Evolutionary conservation across 805 yeast species (phyloP).

Genomic region (Metschnikowia drakensbergensis): DNA sequence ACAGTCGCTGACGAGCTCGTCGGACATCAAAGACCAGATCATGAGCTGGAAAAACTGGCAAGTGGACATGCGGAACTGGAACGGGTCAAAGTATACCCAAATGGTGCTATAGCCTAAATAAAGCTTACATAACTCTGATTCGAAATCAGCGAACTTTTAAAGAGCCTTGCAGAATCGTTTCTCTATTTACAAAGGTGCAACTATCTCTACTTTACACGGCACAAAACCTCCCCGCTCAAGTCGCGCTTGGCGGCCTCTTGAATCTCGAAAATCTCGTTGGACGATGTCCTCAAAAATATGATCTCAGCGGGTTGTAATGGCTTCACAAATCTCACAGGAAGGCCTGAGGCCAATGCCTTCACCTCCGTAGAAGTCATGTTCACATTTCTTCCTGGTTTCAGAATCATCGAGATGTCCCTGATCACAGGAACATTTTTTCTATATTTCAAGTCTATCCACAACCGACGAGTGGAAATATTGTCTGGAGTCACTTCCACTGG

Average conservation of each 20-base stretch:
- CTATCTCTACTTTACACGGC: slow-evolving; percentile 55
- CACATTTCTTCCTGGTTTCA: slow-evolving; percentile 81
- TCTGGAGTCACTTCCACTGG: slow-evolving; percentile 81
- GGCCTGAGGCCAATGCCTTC: slow-evolving; percentile 70
- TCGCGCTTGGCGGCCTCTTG: slow-evolving; percentile 81
- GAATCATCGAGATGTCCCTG: slow-evolving; percentile 63
- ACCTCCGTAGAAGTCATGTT: slow-evolving; percentile 60
- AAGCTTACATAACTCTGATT: background rate
- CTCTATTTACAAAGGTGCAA: slow-evolving; percentile 10
- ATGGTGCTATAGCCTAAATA: slow-evolving; percentile 21
- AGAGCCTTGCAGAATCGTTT: background rate
- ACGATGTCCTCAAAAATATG: slow-evolving; percentile 56
- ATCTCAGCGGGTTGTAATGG: slow-evolving; percentile 90
- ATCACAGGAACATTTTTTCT: slow-evolving; percentile 76
- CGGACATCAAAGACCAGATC: slow-evolving; percentile 54
- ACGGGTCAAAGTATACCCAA: slow-evolving; percentile 49
- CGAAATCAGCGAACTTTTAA: background rate
- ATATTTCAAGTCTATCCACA: slow-evolving; percentile 92
- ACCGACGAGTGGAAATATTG: slow-evolving; percentile 76
- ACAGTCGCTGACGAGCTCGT: slow-evolving; percentile 25
- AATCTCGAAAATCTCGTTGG: slow-evolving; percentile 59
- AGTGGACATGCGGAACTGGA: slow-evolving; percentile 83
- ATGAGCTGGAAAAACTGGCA: slow-evolving; percentile 81
- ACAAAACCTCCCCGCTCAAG: slow-evolving; percentile 71
- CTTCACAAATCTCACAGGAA: slow-evolving; percentile 65